Conservation (phyloP, 768 basidiomycete genomes). For the Amanita polypyramis region DNA sequence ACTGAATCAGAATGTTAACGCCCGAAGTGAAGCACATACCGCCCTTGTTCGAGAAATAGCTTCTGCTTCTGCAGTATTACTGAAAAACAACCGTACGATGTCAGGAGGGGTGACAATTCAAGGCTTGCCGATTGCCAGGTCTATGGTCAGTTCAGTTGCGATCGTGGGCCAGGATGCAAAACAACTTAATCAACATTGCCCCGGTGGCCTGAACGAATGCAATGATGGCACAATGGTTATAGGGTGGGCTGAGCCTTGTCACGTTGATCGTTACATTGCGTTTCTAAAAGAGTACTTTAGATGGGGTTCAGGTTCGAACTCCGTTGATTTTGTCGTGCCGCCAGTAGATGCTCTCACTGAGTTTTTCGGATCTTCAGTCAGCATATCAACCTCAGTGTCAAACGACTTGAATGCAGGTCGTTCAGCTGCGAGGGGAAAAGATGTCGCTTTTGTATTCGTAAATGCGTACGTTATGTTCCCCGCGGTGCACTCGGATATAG, state of each 20-base stretch:
- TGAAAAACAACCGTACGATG: slow-evolving; percentile 48
- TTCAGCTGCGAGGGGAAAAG: slow-evolving; percentile 33
- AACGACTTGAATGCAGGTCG: slow-evolving; percentile 29
- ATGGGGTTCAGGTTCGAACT: slow-evolving; percentile 43
- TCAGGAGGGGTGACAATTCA: slow-evolving; percentile 23
- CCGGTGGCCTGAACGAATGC: slow-evolving; percentile 38
- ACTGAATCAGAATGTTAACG: slow-evolving; percentile 31
- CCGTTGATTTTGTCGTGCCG: slow-evolving; percentile 31
- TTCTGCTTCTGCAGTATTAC: slow-evolving; percentile 51
- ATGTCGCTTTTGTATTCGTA: slow-evolving; percentile 51
- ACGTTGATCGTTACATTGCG: slow-evolving; percentile 9
- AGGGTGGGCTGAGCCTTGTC: slow-evolving; percentile 30
- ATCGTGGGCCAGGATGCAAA: slow-evolving; percentile 50
- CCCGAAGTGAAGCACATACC: slow-evolving; percentile 33
- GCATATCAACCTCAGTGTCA: slow-evolving; percentile 30
- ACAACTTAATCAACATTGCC: slow-evolving; percentile 34
- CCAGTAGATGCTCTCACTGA: slow-evolving; percentile 36
- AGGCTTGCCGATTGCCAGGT: slow-evolving; percentile 34
- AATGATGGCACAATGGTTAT: slow-evolving; percentile 51
- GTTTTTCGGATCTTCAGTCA: slow-evolving; percentile 27
- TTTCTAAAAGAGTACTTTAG: slow-evolving; percentile 13
- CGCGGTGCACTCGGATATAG: slow-evolving; percentile 12
- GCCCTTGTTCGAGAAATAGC: slow-evolving; percentile 54
- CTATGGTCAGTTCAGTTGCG: slow-evolving; percentile 44
- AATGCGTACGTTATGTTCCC: slow-evolving; percentile 30